Percentiles rank a stretch among this genome's conserved stretches.
phyloP scores from a whole-genome alignment of 2,329 filamentous ascomycete genomes.

The Trichoderma harzianum region DNA sequence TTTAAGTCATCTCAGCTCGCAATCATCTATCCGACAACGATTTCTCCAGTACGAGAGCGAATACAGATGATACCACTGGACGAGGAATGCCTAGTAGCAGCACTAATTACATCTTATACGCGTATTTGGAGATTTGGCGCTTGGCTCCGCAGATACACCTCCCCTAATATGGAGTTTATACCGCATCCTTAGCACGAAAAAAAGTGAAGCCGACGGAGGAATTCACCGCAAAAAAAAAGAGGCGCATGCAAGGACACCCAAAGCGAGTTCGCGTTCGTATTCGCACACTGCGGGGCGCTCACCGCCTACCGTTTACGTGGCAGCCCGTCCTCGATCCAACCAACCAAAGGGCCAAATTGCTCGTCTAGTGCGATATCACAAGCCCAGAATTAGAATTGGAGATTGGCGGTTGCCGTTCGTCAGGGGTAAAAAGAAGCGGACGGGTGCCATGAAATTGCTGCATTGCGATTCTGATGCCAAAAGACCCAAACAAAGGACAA shows the following conservation, averaged over 20 bases:
- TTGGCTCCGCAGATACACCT: neutral
- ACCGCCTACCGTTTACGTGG: conserved; percentile 20
- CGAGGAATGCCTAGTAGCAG: neutral
- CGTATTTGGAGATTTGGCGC: neutral
- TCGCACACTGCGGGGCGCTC: conserved; percentile 26
- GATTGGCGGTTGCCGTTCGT: conserved; percentile 14
- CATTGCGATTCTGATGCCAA: neutral
- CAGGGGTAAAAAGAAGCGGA: conserved; percentile 15
- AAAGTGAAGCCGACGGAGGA: neutral
- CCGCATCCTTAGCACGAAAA: neutral
- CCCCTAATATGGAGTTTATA: neutral
- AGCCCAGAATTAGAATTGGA: conserved; percentile 15
- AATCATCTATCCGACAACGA: neutral
- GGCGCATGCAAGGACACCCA: neutral
- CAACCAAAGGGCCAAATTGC: conserved; percentile 10
- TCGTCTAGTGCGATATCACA: conserved; percentile 15
- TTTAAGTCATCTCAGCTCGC: neutral
- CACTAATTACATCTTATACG: neutral
- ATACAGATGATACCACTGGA: neutral
- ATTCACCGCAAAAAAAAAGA: neutral
- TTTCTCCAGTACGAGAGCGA: neutral
- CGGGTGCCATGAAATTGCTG: neutral
- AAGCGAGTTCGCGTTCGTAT: conserved; percentile 29
- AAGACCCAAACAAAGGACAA: neutral
- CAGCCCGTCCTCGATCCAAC: neutral